Evolutionary conservation across 2,329 filamentous ascomycete species (phyloP).

Genomic region (Cercospora zeae-maydis): DNA sequence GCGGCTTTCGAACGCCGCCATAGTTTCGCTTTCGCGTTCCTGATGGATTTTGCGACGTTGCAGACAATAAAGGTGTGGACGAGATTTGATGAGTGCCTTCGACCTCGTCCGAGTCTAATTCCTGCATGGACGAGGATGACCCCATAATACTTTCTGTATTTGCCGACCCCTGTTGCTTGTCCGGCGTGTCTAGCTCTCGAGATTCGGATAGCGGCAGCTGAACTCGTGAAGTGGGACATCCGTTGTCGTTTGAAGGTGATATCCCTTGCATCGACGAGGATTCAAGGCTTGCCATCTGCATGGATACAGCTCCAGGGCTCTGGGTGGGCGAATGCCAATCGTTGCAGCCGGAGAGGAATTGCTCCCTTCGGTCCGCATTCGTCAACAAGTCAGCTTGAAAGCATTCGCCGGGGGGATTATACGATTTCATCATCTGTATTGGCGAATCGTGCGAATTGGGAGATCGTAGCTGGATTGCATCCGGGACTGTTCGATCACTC

Average conservation of each 20-base stretch:
- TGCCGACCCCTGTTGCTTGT: not conserved
- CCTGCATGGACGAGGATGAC: not conserved
- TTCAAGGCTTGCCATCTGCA: not conserved
- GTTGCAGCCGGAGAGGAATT: not conserved
- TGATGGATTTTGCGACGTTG: not conserved
- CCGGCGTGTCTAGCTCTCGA: not conserved
- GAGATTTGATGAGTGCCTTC: not conserved
- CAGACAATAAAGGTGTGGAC: not conserved
- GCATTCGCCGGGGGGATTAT: not conserved
- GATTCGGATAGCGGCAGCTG: not conserved
- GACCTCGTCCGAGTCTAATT: not conserved
- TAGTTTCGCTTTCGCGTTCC: not conserved
- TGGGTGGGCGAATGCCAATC: not conserved
- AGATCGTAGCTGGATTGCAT: not conserved
- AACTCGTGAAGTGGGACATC: not conserved
- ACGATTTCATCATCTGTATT: not conserved
- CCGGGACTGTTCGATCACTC: not conserved
- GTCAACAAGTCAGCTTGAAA: not conserved
- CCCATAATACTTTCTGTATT: not conserved
- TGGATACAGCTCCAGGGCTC: not conserved
- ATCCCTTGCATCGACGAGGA: not conserved
- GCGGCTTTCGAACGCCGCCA: not conserved
- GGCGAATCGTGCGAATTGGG: not conserved
- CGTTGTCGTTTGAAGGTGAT: not conserved
- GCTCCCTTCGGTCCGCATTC: not conserved